phyloP scores from a whole-genome alignment of 768 basidiomycete species.

The Termitomyces sp. region DNA sequence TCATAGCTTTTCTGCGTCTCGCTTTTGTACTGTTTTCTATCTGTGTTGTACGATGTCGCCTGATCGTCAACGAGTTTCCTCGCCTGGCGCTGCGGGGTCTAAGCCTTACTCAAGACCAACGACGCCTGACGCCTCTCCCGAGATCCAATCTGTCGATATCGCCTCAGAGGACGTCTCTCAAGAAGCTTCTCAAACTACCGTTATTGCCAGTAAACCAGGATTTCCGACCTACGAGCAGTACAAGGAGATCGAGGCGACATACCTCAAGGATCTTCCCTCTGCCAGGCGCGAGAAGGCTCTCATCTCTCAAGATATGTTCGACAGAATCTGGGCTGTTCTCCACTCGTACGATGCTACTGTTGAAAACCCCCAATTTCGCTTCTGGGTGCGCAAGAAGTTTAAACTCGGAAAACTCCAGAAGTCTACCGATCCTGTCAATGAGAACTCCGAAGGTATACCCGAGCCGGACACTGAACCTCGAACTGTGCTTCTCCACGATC shows the following conservation, averaged over 20 bases:
- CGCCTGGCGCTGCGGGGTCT: conserved; percentile 18
- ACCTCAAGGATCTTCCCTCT: conserved; percentile 54
- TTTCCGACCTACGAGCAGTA: conserved; percentile 64
- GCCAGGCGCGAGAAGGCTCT: conserved; percentile 63
- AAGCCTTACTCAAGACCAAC: conserved; percentile 32
- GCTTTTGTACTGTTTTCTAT: conserved; percentile 4
- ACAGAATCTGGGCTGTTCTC: conserved; percentile 68
- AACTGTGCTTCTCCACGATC: conserved; percentile 64
- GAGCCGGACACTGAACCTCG: conserved; percentile 1
- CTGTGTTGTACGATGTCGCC: conserved; percentile 25
- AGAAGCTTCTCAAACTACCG: conserved; percentile 1
- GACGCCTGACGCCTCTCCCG: conserved; percentile 13
- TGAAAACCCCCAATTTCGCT: conserved; percentile 68
- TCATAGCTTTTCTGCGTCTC: background rate
- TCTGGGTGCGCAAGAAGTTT: conserved; percentile 86
- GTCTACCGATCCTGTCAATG: conserved; percentile 10
- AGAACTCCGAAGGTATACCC: background rate
- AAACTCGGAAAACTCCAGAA: conserved; percentile 35
- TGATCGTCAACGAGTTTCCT: conserved; percentile 24
- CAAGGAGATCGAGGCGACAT: conserved; percentile 51
- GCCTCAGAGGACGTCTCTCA: conserved; percentile 7
- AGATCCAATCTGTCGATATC: conserved; percentile 1
- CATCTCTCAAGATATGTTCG: conserved; percentile 67
- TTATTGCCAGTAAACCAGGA: conserved; percentile 30
- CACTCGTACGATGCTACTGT: conserved; percentile 42